These are phyloP conservation scores for Clathrospora elynae DNA, from an alignment of 2,329 filamentous ascomycete genomes.

Conservation along the genomic window DNA sequence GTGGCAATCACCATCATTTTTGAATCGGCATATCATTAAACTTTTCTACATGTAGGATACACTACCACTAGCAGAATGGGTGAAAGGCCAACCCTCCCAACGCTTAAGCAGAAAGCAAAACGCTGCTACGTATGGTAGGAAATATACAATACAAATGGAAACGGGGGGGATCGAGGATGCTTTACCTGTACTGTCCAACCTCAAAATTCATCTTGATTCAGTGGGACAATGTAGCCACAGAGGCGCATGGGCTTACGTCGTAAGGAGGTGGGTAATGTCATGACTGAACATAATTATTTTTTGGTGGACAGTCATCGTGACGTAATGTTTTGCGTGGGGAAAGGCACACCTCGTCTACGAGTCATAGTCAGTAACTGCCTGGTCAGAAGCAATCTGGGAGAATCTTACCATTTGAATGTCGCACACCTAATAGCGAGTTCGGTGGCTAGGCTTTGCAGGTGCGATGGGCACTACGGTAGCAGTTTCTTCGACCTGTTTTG, in stretches of 20 bases:
- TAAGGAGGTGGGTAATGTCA: not conserved
- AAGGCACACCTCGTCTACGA: conserved; percentile 12
- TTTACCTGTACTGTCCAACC: no score
- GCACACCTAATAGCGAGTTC: conserved; percentile 22
- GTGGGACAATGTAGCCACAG: no score
- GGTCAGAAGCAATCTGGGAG: not conserved
- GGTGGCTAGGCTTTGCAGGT: conserved; percentile 18
- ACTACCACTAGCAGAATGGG: not conserved
- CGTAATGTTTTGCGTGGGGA: conserved; percentile 4
- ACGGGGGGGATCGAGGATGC: not conserved
- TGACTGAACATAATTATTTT: conserved; percentile 12
- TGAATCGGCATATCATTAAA: no score
- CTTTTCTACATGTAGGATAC: conserved; percentile 4
- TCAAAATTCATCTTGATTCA: no score
- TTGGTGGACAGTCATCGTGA: conserved; percentile 1
- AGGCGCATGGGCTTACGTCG: no score
- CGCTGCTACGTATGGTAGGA: not conserved
- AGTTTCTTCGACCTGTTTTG: conserved; percentile 16
- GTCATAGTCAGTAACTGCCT: conserved; percentile 4
- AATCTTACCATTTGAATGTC: conserved; percentile 11
- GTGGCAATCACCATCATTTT: no score
- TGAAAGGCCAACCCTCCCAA: no score
- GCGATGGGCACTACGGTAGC: conserved; percentile 5
- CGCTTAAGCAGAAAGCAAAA: not conserved
- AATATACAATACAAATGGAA: conserved; percentile 7